Base-by-base conservation (phyloP, 345 rosid genomes). In the Brassica rapa region DNA sequence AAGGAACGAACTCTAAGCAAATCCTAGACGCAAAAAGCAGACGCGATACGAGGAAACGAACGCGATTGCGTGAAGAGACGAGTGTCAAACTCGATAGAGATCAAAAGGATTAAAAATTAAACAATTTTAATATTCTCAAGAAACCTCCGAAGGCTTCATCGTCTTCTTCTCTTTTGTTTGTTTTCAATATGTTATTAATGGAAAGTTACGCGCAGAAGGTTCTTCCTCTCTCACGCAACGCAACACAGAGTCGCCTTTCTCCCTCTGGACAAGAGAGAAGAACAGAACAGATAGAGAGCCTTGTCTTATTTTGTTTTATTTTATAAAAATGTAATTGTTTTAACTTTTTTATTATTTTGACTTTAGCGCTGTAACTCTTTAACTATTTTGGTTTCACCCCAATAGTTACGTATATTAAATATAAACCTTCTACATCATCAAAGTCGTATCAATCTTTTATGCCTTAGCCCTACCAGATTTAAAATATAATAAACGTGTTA, bases 31-130 rank as follows among this genome's bases (percentile, higher is more conserved):
- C 62, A 80, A 80, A 33, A 70, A 70, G 67, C 79, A 80, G 71
- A 80, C 83, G 76, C 57, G 83, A 80, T 56, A 56, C 53, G 53
- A 43, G 6, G 82, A 78, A 85, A 64, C 68, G 68, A 83, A 80
- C 62, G 71, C 81, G 81, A 87, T 86, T 81, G 85, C 89, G 91
- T 86, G 83, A 85, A 82, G 88, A 83, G 78, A 85, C 35, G 85
- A 83, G 83, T 73, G 80, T 76, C 77, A 72, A 56, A 70, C 63
- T 62, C 35, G 75, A 56, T 24, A 75, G 60, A 43, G 53, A 62
- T 56, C 46, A 60, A 66, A 61, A 43, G 70, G 71, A 77, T 66
- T 77, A 71, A 24, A 33, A 62, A 25, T 49, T 39, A 32, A 25
- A 53, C 63, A 39, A 78, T 8, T 27, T 27, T 29, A 68, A 9